phyloP scores from a whole-genome alignment of 331 rosid genomes.

The Stylosanthes scabra region DNA sequence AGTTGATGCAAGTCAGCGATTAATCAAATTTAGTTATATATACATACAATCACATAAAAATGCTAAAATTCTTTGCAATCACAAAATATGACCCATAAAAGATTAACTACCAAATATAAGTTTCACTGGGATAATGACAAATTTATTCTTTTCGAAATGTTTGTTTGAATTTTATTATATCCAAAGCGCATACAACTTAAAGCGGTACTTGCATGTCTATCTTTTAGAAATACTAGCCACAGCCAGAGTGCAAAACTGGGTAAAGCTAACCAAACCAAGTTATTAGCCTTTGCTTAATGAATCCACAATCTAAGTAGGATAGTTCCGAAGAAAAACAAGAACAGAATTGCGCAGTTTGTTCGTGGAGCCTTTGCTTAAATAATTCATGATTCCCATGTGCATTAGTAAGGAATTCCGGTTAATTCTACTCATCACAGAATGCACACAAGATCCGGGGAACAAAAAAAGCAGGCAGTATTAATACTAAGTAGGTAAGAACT shows the following conservation, averaged over 20 bases:
- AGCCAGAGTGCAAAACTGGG: background rate
- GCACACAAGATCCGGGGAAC: background rate
- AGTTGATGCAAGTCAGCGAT: no score
- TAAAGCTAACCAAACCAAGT: background rate
- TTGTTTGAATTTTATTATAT: no score
- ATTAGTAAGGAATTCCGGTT: background rate
- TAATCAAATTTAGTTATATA: no score
- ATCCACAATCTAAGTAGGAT: background rate
- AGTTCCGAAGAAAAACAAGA: background rate
- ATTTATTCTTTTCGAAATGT: no score
- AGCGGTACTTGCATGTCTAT: background rate
- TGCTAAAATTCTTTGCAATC: no score
- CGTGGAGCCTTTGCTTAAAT: no score
- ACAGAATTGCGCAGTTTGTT: background rate
- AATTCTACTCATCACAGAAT: background rate
- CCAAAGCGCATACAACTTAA: background rate
- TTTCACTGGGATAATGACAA: no score
- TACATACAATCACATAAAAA: no score
- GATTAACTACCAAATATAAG: no score
- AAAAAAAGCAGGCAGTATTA: background rate
- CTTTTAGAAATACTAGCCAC: background rate
- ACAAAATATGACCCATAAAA: no score
- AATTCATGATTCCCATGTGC: no score
- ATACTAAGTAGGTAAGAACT: conserved; percentile 5
- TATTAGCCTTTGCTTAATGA: background rate